Conservation (phyloP, 805 yeast species). For the Candida saitoana region DNA sequence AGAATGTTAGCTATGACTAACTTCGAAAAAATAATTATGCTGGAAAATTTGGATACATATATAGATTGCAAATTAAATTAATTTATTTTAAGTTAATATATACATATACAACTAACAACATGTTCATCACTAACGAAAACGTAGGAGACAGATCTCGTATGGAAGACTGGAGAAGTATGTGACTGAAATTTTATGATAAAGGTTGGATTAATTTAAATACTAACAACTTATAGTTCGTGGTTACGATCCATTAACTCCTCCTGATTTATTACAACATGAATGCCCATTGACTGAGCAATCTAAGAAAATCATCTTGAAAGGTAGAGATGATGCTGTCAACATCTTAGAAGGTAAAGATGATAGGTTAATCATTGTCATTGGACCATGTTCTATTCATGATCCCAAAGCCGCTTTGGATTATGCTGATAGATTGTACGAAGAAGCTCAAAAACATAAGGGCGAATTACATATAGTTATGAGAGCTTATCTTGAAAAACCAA, state of each 20-base stretch:
- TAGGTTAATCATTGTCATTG: conserved; percentile 82
- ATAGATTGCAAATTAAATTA: no score
- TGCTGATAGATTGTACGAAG: conserved; percentile 57
- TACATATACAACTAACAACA: conserved; percentile 23
- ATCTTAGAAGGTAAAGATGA: conserved; percentile 82
- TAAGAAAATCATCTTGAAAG: conserved; percentile 61
- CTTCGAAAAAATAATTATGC: not conserved
- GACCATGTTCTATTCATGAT: conserved; percentile 97
- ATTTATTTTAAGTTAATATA: no score
- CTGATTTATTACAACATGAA: conserved; percentile 87
- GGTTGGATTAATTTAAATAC: conserved; percentile 7
- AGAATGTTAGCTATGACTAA: not conserved
- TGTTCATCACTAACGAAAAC: conserved; percentile 83
- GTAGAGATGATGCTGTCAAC: conserved; percentile 70
- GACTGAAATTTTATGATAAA: not conserved
- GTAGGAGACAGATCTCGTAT: conserved; percentile 77
- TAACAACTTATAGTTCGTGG: conserved; percentile 48
- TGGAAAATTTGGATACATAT: not conserved
- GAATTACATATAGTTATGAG: conserved; percentile 91
- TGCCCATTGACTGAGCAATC: conserved; percentile 61
- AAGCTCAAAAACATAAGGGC: conserved; percentile 59
- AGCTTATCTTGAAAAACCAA: conserved; percentile 95
- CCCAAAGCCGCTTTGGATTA: conserved; percentile 89
- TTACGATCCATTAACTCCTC: conserved; percentile 94
- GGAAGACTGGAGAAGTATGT: conserved; percentile 50